Evolutionary conservation across 805 yeast genomes (phyloP), one percentile per base, ranked within the genome.

Genomic region (Myxozyma neotropica): DNA sequence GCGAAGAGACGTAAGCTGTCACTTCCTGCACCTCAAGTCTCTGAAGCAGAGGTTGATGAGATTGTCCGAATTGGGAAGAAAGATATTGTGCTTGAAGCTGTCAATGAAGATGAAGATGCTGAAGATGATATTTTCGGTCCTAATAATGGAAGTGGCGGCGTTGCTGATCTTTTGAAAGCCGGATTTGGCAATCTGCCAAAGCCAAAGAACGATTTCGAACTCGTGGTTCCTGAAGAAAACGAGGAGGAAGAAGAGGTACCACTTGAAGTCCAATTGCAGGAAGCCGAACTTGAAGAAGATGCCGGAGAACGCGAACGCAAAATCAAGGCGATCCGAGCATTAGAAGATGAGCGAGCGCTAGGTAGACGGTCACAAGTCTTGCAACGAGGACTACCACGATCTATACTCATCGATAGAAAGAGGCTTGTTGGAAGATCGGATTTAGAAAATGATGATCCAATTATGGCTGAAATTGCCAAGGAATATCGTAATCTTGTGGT

Each of bases 351-450:
- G 42, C 59, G 58, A 26, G 73, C 72, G 12, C 60, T 73, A 36
- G 64, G 73, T 6, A 70, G 83, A 40, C 67, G 83, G 49, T 80
- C 87, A 0, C 77, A 74, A 58, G 84, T 75, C 1, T 70, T 82
- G 0, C 82, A 80, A 66, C 69, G 71, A 51, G 80, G 75, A 0
- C 72, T 84, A 7, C 74, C 76, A 53, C 64, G 68, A 45, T 71
- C 74, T 6, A 13, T 31, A 4, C 29, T 44, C 4, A 40, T 60
- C 21, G 61, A 62, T 38, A 38, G 38, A 17, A 54, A 42, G 12
- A 24, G 46, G 13, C 45, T 65, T 12, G 48, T 53, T n/a, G n/a
- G 26, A 13, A 38, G 27, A 26, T 31, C 45, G 15, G 57, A 40
- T 35, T 33, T 40, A 8, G 58, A 35, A 8, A 49, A 39, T 39